These are phyloP conservation scores for Xerocomus potaroensis DNA, from an alignment of 768 basidiomycete species.

Conservation along the genomic window DNA sequence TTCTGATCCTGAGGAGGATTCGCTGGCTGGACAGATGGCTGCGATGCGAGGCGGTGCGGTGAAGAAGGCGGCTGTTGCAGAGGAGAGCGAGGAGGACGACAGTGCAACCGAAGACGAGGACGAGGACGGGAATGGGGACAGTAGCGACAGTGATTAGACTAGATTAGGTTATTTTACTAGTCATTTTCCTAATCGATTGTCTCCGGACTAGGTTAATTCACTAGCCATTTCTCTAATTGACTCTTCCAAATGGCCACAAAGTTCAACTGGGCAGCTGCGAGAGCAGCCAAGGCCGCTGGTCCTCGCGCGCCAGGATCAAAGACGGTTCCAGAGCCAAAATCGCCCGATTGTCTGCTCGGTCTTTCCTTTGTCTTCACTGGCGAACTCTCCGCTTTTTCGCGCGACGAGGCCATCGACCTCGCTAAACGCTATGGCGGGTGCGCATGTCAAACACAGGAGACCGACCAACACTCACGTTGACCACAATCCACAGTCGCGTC, in stretches of 20 bases:
- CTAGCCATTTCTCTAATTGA: background rate
- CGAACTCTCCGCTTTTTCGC: constrained; percentile 78
- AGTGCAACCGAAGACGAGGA: constrained; percentile 28
- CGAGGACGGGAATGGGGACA: constrained; percentile 28
- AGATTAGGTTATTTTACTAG: background rate
- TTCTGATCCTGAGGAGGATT: constrained; percentile 96
- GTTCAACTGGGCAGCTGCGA: constrained; percentile 46
- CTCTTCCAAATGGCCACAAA: constrained; percentile 4
- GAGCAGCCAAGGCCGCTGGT: constrained; percentile 59
- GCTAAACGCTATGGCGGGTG: constrained; percentile 94
- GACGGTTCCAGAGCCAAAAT: constrained; percentile 61
- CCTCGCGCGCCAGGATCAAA: constrained; percentile 57
- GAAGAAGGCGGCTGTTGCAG: constrained; percentile 52
- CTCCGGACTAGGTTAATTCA: too few species aligned
- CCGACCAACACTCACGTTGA: background rate
- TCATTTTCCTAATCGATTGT: background rate
- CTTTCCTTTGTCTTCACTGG: constrained; percentile 95
- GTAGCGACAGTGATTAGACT: constrained; percentile 25
- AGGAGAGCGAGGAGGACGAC: constrained; percentile 33
- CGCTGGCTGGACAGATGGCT: constrained; percentile 96
- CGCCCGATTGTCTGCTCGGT: constrained; percentile 79
- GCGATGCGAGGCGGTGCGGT: constrained; percentile 87
- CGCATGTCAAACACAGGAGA: constrained; percentile 30
- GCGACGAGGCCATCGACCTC: constrained; percentile 82
- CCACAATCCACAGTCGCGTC: constrained; percentile 60